A percentile compares a stretch with the other conserved stretches of the same genome.
phyloP scores from a whole-genome alignment of 2,329 filamentous ascomycete genomes.

The Cladosporium sp. region DNA sequence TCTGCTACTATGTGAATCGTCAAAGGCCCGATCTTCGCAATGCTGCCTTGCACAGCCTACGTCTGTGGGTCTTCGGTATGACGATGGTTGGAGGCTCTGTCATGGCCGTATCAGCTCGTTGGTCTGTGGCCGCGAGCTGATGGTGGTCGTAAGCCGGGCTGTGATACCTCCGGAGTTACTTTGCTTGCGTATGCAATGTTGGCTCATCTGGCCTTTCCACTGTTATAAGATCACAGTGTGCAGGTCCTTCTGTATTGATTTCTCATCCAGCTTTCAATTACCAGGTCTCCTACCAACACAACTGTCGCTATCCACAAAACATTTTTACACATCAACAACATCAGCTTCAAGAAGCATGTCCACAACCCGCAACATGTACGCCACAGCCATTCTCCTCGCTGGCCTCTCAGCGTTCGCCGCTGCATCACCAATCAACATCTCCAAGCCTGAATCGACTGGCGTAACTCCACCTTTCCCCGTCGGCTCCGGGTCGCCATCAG shows the following conservation, averaged over 20 bases:
- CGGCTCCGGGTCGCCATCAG: not conserved
- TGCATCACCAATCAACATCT: constrained; percentile 11
- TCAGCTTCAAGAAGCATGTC: not conserved
- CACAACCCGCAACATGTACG: not conserved
- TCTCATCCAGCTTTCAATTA: not conserved
- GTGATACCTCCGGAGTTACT: not conserved
- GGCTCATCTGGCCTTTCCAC: not conserved
- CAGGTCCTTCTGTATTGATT: not conserved
- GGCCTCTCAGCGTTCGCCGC: constrained; percentile 3
- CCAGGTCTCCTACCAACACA: not conserved
- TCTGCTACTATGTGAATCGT: not conserved
- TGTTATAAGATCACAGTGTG: not conserved
- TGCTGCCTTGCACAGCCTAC: constrained; percentile 11
- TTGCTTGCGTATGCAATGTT: constrained; percentile 13
- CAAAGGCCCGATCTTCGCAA: not conserved
- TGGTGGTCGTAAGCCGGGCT: constrained; percentile 1
- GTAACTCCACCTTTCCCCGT: not conserved
- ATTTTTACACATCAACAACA: not conserved
- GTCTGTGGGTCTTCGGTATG: not conserved
- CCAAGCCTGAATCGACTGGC: not conserved
- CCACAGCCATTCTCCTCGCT: not conserved
- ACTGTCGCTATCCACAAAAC: not conserved
- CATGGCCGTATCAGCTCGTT: not conserved
- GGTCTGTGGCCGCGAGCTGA: constrained; percentile 5
- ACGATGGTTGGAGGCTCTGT: constrained; percentile 13